Evolutionary conservation across 306 rosid species (phyloP).

Genomic region (Prinsepia uniflora): DNA sequence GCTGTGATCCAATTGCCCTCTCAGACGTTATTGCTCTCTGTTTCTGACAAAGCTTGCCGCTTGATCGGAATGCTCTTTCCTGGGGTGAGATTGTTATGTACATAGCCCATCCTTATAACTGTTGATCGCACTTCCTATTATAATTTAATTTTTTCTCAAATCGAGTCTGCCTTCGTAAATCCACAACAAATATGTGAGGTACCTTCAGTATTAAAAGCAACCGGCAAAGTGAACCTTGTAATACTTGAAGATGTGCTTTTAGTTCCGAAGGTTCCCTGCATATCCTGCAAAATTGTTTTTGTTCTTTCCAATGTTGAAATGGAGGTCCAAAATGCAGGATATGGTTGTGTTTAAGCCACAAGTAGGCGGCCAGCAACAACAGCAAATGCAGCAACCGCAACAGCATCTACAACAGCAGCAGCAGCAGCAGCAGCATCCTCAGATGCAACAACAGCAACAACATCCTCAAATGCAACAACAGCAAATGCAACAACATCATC

Average conservation of each 20-base stretch:
- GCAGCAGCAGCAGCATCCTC: constrained; percentile 24
- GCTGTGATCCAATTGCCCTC: constrained; percentile 97
- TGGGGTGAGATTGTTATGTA: constrained; percentile 54
- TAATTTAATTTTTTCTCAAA: background rate
- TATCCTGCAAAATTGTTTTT: background rate
- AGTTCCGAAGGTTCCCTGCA: constrained; percentile 19
- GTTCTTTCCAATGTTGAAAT: background rate
- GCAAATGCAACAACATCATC: constrained; percentile 7
- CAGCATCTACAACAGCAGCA: constrained; percentile 14
- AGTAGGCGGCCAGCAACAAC: constrained; percentile 71
- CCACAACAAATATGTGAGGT: constrained; percentile 14
- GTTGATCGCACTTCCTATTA: background rate
- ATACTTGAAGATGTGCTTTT: constrained; percentile 5
- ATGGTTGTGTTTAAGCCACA: constrained; percentile 97
- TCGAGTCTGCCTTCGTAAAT: constrained; percentile 11
- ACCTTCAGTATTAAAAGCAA: constrained; percentile 13
- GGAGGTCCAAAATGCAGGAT: constrained; percentile 49
- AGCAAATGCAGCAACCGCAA: constrained; percentile 23
- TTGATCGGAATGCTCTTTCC: constrained; percentile 98
- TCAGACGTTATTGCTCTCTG: constrained; percentile 88
- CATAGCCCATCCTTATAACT: constrained; percentile 6
- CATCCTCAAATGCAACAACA: constrained; percentile 17
- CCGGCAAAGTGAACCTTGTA: constrained; percentile 1
- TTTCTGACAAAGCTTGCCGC: constrained; percentile 90
- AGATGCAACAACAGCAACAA: constrained; percentile 28